Base-by-base conservation (phyloP, 1,284 basidiomycete genomes). In the Rugosomyces carneus region DNA sequence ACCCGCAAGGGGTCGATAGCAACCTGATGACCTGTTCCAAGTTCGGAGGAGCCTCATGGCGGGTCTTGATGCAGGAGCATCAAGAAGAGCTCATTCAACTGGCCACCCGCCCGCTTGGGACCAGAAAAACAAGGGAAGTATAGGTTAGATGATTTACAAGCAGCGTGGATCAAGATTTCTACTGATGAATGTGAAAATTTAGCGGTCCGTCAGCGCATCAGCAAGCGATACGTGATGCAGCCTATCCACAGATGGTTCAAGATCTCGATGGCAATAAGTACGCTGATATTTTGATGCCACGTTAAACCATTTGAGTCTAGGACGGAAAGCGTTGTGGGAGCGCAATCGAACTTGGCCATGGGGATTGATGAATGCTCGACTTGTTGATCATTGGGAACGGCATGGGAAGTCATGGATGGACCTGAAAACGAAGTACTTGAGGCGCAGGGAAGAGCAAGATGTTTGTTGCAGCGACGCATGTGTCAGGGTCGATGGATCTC, bases 11-110 rank as follows among this genome's bases (percentile, higher is more conserved):
- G 42, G 24, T 37, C 38, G 27, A 9, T 32, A 11, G 37, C 40
- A 38, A 48, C 43, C 52, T 44, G 26, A 42, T 32, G 41, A 18
- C 39, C 35, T 37, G 42, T 44, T 23, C 36, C 38, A 40, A 35
- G 16, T 4, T 35, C 39, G 31, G 37, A 23, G 37, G 44, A 38
- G 26, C 45, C 50, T 52, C 53, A 40, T 54, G 44, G 50, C 39
- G 8, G 13, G 18, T 37, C 37, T 43, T 44, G 35, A 48, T 49
- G 37, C 42, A 41, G 31, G 37, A 44, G 40, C 11, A 37, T 29
- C 34, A 44, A 23, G 37, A 9, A 27, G 20, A 18, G 38, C 10
- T 36, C 38, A 32, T n/a, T 35, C 4, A 42, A 8, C 9, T n/a
- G 18, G 11, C 38, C 38, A 41, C 37, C 47, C 37, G 34, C 35